phyloP scores from a whole-genome alignment of 2,329 filamentous ascomycete genomes.

The Purpureocillium takamizusanense region DNA sequence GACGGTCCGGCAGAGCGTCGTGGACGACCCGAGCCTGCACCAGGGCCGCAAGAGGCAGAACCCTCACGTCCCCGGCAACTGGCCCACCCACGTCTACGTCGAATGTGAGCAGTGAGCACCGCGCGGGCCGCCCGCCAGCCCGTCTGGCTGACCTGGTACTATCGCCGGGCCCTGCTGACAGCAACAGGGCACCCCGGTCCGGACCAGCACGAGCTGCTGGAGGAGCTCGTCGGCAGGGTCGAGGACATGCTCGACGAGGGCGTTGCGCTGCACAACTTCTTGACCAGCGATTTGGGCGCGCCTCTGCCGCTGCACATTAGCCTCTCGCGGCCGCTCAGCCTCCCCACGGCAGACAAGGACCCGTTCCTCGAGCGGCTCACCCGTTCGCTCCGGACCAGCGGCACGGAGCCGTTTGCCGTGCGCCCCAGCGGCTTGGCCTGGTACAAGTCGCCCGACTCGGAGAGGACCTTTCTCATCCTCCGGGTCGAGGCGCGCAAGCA shows the following conservation, averaged over 20 bases:
- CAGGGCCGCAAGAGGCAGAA: conserved; percentile 73
- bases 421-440: conserved; percentile 31
- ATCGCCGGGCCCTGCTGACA: too few relatives aligned
- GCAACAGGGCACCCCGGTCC: conserved; percentile 43
- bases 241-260: conserved; percentile 19
- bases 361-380: conserved; percentile 52
- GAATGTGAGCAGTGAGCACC: conserved; percentile 53
- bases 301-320: conserved; percentile 83
- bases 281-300: conserved; percentile 69
- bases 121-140: too few relatives aligned
- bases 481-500: conserved; percentile 35
- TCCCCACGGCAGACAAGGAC: conserved; percentile 64
- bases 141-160: too few relatives aligned
- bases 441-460: conserved; percentile 44
- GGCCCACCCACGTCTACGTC: conserved; percentile 87
- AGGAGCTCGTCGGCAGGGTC: conserved; percentile 29
- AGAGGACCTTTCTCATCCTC: conserved; percentile 80
- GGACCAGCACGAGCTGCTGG: conserved; percentile 37
- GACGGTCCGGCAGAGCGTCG: conserved; percentile 64
- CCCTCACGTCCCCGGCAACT: conserved; percentile 81
- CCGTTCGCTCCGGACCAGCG: conserved; percentile 22
- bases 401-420: conserved; percentile 27
- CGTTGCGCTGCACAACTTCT: conserved; percentile 52
- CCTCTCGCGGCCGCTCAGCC: conserved; percentile 70
- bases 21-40: conserved; percentile 78